Conservation (phyloP, 2,329 filamentous ascomycete genomes). For the Emericellopsis cladophorae region DNA sequence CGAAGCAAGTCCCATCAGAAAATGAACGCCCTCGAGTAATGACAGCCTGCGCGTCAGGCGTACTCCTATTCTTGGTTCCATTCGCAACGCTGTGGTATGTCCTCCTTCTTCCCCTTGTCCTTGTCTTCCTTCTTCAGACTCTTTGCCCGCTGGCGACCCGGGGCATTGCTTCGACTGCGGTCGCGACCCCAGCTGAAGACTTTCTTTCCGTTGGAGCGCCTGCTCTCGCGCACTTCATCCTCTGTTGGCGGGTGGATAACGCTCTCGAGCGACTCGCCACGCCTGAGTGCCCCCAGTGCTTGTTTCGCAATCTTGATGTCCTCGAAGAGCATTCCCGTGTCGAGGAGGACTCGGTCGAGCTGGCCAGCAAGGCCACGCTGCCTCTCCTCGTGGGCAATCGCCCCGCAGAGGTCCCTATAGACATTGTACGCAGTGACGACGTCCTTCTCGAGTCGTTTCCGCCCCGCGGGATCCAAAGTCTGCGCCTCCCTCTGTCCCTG, state of each 20-base stretch:
- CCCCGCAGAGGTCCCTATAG: conserved; percentile 16
- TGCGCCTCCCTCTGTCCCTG: conserved; percentile 39
- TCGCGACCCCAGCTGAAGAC: neutral
- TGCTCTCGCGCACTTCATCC: neutral
- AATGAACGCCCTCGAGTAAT: neutral
- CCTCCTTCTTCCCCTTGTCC: neutral
- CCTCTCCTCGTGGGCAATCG: conserved; percentile 13
- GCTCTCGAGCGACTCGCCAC: conserved; percentile 23
- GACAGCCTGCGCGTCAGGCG: no score
- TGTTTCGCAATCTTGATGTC: conserved; percentile 31
- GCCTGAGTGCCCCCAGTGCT: conserved; percentile 29
- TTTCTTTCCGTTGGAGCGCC: neutral
- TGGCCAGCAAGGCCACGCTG: conserved; percentile 25
- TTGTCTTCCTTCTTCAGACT: neutral
- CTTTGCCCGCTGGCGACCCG: neutral
- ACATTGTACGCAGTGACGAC: conserved; percentile 18
- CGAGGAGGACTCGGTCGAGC: conserved; percentile 13
- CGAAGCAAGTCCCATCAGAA: neutral
- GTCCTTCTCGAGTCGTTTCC: conserved; percentile 11
- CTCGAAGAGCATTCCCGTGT: conserved; percentile 27
- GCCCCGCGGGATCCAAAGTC: conserved; percentile 19
- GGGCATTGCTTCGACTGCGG: neutral
- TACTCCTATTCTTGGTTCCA: no score
- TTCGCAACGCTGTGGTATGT: no score
- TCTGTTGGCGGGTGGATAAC: conserved; percentile 4